Conservation (phyloP, 371 early-diverging fungal genomes). For the Circinella minor region DNA sequence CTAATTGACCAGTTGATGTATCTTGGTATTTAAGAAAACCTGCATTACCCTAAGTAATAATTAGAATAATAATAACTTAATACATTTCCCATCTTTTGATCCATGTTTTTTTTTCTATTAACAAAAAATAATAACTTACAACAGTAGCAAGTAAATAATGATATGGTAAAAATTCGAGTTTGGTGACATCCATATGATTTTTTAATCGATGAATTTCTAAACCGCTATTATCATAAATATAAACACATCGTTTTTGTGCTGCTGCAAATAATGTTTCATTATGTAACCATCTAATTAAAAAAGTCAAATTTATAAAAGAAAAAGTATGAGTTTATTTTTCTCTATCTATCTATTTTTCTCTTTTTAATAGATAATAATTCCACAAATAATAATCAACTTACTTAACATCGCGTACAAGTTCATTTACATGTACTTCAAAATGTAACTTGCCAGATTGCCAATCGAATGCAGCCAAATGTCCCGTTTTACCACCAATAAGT, state of each 20-base stretch:
- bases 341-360: too few species aligned
- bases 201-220: slow-evolving; percentile 93
- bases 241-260: slow-evolving; percentile 96
- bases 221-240: slow-evolving; percentile 95
- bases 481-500: slow-evolving; percentile 89
- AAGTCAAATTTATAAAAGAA: slow-evolving; percentile 2
- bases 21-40: slow-evolving; percentile 96
- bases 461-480: slow-evolving; percentile 93
- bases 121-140: slow-evolving; percentile 44
- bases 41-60: slow-evolving; percentile 63
- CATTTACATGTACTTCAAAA: slow-evolving; percentile 89
- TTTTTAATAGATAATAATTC: too few species aligned
- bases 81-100: background rate
- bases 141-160: slow-evolving; percentile 94
- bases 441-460: slow-evolving; percentile 86
- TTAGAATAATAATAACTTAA: background rate
- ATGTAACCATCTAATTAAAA: slow-evolving; percentile 81
- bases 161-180: slow-evolving; percentile 94
- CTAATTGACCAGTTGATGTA: slow-evolving; percentile 92
- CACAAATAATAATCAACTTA: slow-evolving; percentile 46
- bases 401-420: slow-evolving; percentile 91
- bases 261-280: slow-evolving; percentile 96
- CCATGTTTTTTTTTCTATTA: background rate
- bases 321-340: too few species aligned
- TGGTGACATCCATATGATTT: slow-evolving; percentile 81